A percentile compares a stretch with the other conserved stretches of the same genome.
These are phyloP conservation scores for Carex scoparia DNA, from an alignment of 176 grass and related monocot species.

Conservation along the genomic window DNA sequence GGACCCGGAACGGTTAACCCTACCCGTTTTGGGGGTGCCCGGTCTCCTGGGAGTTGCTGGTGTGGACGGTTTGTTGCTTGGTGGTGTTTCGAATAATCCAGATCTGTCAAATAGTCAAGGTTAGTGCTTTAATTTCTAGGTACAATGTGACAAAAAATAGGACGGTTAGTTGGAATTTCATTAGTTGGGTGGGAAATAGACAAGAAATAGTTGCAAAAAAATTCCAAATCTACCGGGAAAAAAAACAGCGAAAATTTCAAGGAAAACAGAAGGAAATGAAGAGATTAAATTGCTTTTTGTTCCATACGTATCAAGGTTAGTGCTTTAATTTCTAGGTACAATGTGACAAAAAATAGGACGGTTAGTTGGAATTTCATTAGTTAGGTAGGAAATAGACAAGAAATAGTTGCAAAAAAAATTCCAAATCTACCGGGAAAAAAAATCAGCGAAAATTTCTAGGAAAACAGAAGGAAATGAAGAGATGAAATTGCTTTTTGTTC, in stretches of 20 bases:
- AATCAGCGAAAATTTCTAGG: neutral
- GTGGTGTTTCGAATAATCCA: slow-evolving; percentile 72
- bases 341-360: slow-evolving; percentile 14
- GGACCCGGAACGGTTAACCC: slow-evolving; percentile 33
- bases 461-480: neutral
- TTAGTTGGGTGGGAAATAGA: slow-evolving; percentile 16
- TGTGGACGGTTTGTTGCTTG: slow-evolving; percentile 56
- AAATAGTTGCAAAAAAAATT: no score
- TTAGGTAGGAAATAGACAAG: neutral
- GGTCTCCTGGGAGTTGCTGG: slow-evolving; percentile 36
- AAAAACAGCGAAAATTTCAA: neutral
- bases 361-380: slow-evolving; percentile 1
- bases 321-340: neutral
- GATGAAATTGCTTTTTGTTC: neutral
- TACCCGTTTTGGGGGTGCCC: slow-evolving; percentile 48
- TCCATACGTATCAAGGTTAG: neutral
- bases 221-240: slow-evolving; percentile 11
- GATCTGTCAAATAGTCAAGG: slow-evolving; percentile 47
- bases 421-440: no score
- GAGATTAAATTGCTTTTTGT: neutral
- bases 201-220: slow-evolving; percentile 6
- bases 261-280: neutral
- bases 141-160: slow-evolving; percentile 17
- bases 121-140: slow-evolving; percentile 5
- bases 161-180: slow-evolving; percentile 1